Evolutionary conservation across 192 early-diverging fungal genomes (phyloP).

Genomic region (Umbelopsis vinacea): DNA sequence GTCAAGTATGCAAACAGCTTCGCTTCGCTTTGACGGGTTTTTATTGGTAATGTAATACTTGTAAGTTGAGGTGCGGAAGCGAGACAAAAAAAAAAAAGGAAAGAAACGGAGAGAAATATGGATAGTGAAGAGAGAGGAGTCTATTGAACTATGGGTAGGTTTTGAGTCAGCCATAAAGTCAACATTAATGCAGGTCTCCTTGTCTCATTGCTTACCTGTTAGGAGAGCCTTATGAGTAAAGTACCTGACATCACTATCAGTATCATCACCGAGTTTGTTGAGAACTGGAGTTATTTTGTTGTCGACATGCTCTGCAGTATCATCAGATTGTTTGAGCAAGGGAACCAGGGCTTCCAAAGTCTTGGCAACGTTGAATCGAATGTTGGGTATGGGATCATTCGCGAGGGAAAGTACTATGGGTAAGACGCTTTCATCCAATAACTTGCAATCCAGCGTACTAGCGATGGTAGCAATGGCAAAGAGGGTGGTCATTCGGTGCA

Average conservation of each 20-base stretch:
- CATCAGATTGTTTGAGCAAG: slow-evolving; percentile 68
- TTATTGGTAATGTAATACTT: no score
- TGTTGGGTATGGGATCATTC: slow-evolving; percentile 97
- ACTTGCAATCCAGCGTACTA: slow-evolving; percentile 82
- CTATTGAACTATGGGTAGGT: slow-evolving; percentile 4
- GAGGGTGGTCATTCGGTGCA: slow-evolving; percentile 98
- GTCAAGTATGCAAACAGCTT: no score
- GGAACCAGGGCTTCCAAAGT: slow-evolving; percentile 85
- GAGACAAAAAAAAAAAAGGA: no score
- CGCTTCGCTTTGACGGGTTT: no score
- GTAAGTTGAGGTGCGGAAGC: no score
- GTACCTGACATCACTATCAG: slow-evolving; percentile 93
- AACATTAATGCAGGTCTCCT: no score
- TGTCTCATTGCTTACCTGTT: slow-evolving; percentile 30
- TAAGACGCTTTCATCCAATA: slow-evolving; percentile 87
- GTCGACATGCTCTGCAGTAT: slow-evolving; percentile 62
- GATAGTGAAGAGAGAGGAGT: not conserved
- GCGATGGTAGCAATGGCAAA: slow-evolving; percentile 94
- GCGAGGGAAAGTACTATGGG: slow-evolving; percentile 85
- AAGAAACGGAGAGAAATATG: not conserved
- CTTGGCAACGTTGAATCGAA: slow-evolving; percentile 99
- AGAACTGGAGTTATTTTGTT: slow-evolving; percentile 83
- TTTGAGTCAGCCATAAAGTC: no score
- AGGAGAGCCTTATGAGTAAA: slow-evolving; percentile 82
- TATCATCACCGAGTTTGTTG: slow-evolving; percentile 82